phyloP scores from a whole-genome alignment of 805 yeast genomes.

The Candida ipomoeae region DNA sequence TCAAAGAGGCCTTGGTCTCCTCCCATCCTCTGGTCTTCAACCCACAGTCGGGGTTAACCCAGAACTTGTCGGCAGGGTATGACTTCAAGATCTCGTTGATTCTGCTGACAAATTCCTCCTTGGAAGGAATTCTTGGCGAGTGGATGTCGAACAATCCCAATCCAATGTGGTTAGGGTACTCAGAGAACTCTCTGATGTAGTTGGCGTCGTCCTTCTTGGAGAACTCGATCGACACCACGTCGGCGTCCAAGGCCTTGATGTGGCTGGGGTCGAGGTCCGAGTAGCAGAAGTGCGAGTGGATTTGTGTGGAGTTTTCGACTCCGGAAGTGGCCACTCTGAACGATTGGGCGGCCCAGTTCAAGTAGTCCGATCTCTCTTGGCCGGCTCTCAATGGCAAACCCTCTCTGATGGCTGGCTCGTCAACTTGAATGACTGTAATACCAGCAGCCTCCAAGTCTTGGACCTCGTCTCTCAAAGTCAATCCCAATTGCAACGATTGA shows the following conservation, averaged over 20 bases:
- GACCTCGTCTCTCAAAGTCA: slow-evolving; percentile 98
- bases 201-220: slow-evolving; percentile 99
- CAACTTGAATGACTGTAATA: slow-evolving; percentile 96
- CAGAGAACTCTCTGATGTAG: slow-evolving; percentile 95
- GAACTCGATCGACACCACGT: slow-evolving; percentile 98
- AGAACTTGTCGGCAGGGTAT: slow-evolving; percentile 96
- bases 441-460: slow-evolving; percentile 98
- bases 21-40: slow-evolving; percentile 99
- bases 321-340: slow-evolving; percentile 99
- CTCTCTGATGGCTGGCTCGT: slow-evolving; percentile 99
- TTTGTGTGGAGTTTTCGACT: slow-evolving; percentile 91
- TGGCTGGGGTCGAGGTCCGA: slow-evolving; percentile 99
- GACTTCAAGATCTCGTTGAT: slow-evolving; percentile 92
- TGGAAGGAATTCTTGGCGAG: slow-evolving; percentile 99
- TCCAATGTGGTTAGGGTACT: slow-evolving; percentile 99
- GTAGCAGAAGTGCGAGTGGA: slow-evolving; percentile 99
- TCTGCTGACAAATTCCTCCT: slow-evolving; percentile 92
- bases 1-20: slow-evolving; percentile 90
- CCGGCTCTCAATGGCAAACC: slow-evolving; percentile 99
- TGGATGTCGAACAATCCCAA: slow-evolving; percentile 98
- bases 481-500: slow-evolving; percentile 94
- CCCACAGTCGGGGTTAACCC: slow-evolving; percentile 99
- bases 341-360: slow-evolving; percentile 98
- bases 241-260: slow-evolving; percentile 99
- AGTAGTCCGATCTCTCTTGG: slow-evolving; percentile 92